Base-by-base conservation (phyloP, 179 eudicot genomes). In the Silene vulgaris region DNA sequence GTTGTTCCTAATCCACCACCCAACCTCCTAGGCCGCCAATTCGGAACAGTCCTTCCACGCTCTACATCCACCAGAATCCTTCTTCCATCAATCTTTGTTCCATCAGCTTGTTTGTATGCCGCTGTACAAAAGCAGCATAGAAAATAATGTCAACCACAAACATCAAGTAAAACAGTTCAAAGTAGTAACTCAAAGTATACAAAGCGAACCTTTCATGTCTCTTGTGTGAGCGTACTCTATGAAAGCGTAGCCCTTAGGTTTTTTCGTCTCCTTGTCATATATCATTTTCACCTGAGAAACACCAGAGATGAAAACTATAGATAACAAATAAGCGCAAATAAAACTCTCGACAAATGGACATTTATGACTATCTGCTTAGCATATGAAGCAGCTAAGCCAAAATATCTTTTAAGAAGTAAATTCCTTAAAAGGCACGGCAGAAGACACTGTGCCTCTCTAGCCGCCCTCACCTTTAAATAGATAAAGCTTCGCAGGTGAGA, bases 21-120 rank as follows among this genome's bases (percentile, higher is more conserved):
- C 83, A 96, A 90, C 69, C 99, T 87, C 66, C 99, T 89, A 43
- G 99, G 99, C 30, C 96, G 85, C 99, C 99, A 96, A 79, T 96
- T 93, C 56, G 97, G 98, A 77, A 96, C 98, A 80, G 99, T 93
- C 82, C 99, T 89, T 69, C 99, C 99, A 74, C 99, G 97, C 77
- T 96, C 99, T 76, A 96, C 99, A 85, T 96, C 99, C 65, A 96
- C 99, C 77, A 93, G 88, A 76, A 96, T 98, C 87, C 99, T 87
- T 83, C 93, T 85, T 74, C 94, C 94, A 80, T 96, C 99, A 78
- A 95, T 85, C 81, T 95, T 95, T 78, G 80, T 89, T 73, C 99
- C 97, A 86, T 93, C 97, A 65, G 93, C 97, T 85, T 96, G 98
- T 78, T 96, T 96, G 80, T 96, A 93, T 1, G 99, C 98, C 88